Conservation (phyloP, 1,284 basidiomycete genomes). For the Ceratorhiza oryzae-sativae region DNA sequence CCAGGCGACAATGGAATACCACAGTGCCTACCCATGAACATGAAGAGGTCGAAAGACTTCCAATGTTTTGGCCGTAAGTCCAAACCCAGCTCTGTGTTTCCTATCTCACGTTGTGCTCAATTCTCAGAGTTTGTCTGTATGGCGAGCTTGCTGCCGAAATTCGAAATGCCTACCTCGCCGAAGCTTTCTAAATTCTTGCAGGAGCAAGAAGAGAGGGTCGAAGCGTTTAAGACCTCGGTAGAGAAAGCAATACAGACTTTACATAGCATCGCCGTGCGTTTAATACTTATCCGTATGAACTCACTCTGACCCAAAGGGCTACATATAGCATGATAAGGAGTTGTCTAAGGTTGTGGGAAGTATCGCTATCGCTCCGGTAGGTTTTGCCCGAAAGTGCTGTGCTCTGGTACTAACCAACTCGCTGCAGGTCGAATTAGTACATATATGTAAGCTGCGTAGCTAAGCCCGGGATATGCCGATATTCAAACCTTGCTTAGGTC, state of each 20-base stretch:
- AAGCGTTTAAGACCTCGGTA: conserved; percentile 27
- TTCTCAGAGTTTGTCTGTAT: conserved; percentile 26
- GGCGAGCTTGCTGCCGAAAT: conserved; percentile 13
- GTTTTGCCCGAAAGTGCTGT: background rate
- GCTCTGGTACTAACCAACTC: background rate
- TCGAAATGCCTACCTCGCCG: conserved; percentile 11
- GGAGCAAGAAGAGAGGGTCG: background rate
- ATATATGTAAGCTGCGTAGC: conserved; percentile 9
- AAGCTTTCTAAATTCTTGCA: conserved; percentile 32
- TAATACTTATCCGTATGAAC: background rate
- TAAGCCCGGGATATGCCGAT: background rate
- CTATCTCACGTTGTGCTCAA: background rate
- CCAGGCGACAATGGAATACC: conserved; percentile 31
- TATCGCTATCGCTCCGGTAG: conserved; percentile 18
- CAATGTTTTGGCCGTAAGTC: conserved; percentile 31
- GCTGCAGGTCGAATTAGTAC: conserved; percentile 16
- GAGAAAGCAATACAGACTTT: conserved; percentile 2
- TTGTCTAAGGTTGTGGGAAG: background rate
- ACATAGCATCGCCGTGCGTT: conserved; percentile 4
- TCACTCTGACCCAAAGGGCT: background rate
- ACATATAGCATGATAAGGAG: background rate
- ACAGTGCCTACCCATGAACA: conserved; percentile 15
- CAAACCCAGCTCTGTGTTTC: background rate
- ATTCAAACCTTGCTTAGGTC: background rate
- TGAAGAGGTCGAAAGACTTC: conserved; percentile 29